Percentiles rank a stretch among this genome's conserved stretches.
Conservation (phyloP, 371 early-diverging fungal genomes). For the Astathelohania contejeani region DNA sequence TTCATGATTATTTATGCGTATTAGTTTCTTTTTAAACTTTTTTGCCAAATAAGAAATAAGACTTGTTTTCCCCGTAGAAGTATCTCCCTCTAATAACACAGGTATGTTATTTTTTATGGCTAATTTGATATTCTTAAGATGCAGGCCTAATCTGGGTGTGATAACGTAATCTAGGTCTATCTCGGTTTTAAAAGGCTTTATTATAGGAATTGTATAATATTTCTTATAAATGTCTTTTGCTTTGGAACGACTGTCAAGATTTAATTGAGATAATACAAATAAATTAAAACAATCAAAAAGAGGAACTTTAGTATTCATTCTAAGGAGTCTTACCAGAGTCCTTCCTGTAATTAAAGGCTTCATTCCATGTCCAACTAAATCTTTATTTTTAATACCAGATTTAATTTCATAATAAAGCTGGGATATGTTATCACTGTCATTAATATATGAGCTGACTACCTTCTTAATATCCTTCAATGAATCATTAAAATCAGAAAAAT, state of each 20-base stretch:
- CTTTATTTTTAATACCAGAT: constrained; percentile 56
- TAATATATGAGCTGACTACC: constrained; percentile 63
- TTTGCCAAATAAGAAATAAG: constrained; percentile 92
- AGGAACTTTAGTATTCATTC: too few relatives aligned
- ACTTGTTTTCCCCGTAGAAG: constrained; percentile 95
- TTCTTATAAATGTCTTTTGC: neutral
- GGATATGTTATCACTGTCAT: constrained; percentile 2
- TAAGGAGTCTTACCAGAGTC: constrained; percentile 71
- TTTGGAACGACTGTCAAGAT: neutral
- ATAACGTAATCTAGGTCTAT: constrained; percentile 57
- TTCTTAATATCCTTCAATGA: constrained; percentile 59
- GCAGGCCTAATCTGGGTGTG: constrained; percentile 65
- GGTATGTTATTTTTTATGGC: constrained; percentile 78
- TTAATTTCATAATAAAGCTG: constrained; percentile 65
- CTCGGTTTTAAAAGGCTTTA: neutral
- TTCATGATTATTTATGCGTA: constrained; percentile 98
- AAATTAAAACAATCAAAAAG: too few relatives aligned
- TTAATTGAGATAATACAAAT: too few relatives aligned
- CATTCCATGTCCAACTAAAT: constrained; percentile 70
- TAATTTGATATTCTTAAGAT: constrained; percentile 68
- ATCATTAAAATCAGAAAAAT: constrained; percentile 31
- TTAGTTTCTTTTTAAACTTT: constrained; percentile 70
- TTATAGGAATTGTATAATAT: neutral
- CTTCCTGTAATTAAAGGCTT: constrained; percentile 77
- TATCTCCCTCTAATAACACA: constrained; percentile 96